Conservation (phyloP, 1,284 basidiomycete genomes). For the Apiotrichum brassicae region DNA sequence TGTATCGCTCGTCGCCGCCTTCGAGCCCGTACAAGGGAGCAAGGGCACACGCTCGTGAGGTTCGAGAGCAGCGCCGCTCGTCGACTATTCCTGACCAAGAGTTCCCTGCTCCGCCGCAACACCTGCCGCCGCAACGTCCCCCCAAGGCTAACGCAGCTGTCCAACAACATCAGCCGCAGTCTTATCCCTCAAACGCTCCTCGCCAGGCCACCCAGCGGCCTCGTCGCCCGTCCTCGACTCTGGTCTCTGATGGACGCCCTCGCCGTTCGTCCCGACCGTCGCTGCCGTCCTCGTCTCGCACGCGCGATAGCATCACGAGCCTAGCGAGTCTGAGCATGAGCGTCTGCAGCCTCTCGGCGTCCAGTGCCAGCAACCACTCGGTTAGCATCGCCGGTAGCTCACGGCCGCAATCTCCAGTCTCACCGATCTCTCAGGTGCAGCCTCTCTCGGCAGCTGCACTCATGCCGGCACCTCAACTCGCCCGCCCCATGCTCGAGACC, state of each 20-base stretch:
- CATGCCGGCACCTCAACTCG: neutral
- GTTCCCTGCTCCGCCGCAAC: neutral
- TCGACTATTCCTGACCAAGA: neutral
- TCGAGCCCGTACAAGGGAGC: neutral
- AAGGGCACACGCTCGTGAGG: no score
- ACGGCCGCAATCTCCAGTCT: neutral
- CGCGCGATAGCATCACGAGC: conserved; percentile 1
- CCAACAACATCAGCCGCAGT: no score
- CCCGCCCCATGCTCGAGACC: neutral
- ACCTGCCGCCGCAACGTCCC: neutral
- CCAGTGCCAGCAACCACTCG: neutral
- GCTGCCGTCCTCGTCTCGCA: neutral
- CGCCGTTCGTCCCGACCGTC: neutral
- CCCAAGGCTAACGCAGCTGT: no score
- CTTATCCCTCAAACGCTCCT: no score
- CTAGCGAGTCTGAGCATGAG: neutral
- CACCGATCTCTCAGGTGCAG: neutral
- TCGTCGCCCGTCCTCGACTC: neutral
- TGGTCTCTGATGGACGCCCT: neutral
- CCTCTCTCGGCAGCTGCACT: neutral
- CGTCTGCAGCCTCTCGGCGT: neutral
- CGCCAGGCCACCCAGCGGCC: no score
- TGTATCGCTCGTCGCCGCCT: neutral
- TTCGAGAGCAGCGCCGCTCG: neutral
- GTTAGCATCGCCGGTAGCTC: no score